These are phyloP conservation scores for Arachis stenosperma DNA, from an alignment of 306 rosid genomes.

Conservation along the genomic window DNA sequence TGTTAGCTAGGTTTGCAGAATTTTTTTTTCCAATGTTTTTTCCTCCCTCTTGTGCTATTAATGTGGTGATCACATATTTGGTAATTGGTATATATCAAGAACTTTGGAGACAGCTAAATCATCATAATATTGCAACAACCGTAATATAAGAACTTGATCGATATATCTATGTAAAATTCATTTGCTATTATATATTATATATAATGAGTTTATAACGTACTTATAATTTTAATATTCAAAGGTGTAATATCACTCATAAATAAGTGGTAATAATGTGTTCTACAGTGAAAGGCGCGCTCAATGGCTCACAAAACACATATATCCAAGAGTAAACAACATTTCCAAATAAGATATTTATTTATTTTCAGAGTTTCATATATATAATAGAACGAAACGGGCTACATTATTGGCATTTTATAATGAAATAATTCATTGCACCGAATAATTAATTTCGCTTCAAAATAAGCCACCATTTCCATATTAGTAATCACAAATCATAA, in stretches of 20 bases:
- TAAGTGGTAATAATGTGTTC: not conserved
- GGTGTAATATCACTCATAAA: not conserved
- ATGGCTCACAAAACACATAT: too few relatives aligned
- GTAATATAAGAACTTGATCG: not conserved
- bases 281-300: too few relatives aligned
- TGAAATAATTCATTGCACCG: too few relatives aligned
- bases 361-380: too few relatives aligned
- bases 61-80: not conserved
- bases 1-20: not conserved
- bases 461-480: too few relatives aligned
- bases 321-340: too few relatives aligned
- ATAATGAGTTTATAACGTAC: not conserved
- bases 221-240: too few relatives aligned
- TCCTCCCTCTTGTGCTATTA: not conserved
- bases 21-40: not conserved
- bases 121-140: not conserved
- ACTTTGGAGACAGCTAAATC: constrained; percentile 32
- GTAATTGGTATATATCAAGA: not conserved
- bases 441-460: not conserved
- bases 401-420: too few relatives aligned
- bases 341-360: too few relatives aligned
- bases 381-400: too few relatives aligned
- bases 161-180: not conserved
- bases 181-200: too few relatives aligned
- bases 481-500: not conserved